Conservation (phyloP, 1,139 yeast species). For the Pichia cactophila region DNA sequence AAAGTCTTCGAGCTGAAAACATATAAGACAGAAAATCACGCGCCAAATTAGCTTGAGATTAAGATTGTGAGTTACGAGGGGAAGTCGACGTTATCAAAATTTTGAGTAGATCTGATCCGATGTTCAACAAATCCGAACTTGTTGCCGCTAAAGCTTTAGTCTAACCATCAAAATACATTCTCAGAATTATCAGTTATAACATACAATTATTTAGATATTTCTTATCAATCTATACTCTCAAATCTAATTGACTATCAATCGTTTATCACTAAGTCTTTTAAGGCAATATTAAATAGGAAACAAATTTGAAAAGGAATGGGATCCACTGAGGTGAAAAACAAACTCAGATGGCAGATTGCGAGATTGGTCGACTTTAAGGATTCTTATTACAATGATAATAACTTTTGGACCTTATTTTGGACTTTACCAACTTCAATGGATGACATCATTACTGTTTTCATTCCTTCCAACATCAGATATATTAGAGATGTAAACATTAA, state of each 20-base stretch:
- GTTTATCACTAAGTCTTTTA: not conserved
- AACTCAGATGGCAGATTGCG: slow-evolving; percentile 55
- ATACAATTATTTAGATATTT: no score
- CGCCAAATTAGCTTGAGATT: no score
- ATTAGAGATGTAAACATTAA: slow-evolving; percentile 50
- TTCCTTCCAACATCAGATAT: slow-evolving; percentile 50
- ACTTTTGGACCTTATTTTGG: slow-evolving; percentile 52
- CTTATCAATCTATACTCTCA: no score
- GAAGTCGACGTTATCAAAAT: no score
- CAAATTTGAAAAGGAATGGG: slow-evolving; percentile 41
- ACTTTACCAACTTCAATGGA: slow-evolving; percentile 35
- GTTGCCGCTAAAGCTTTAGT: no score
- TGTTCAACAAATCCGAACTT: no score
- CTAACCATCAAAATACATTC: no score
- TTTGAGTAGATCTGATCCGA: no score
- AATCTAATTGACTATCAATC: not conserved
- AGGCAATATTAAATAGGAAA: not conserved
- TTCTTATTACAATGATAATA: slow-evolving; percentile 38
- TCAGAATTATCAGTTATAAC: no score
- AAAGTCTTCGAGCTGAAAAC: no score
- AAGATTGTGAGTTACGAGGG: no score
- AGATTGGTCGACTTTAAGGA: slow-evolving; percentile 49
- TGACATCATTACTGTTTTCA: slow-evolving; percentile 52
- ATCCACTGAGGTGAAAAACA: slow-evolving; percentile 58
- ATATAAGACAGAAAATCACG: no score